A percentile compares a stretch with the other conserved stretches of the same genome.
Evolutionary conservation across 345 rosid genomes (phyloP).

Genomic region (Trapa incisa): DNA sequence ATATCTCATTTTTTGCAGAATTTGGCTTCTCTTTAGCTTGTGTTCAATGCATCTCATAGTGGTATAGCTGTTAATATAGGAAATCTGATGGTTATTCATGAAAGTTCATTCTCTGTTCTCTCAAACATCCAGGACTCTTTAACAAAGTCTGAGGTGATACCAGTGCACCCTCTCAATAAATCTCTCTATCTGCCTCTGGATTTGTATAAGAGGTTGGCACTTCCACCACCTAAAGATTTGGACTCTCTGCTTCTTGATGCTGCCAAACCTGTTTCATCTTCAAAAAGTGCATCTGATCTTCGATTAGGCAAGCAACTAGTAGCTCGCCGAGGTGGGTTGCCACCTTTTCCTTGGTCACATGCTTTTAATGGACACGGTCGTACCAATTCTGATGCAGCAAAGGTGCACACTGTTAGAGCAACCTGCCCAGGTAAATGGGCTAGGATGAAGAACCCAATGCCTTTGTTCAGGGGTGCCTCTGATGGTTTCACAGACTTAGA

Average conservation of each 20-base stretch:
- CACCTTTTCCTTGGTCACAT: constrained; percentile 84
- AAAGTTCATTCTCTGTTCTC: constrained; percentile 3
- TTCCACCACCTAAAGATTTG: constrained; percentile 68
- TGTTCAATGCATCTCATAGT: background rate
- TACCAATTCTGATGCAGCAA: constrained; percentile 55
- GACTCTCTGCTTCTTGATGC: constrained; percentile 83
- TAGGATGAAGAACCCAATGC: constrained; percentile 27
- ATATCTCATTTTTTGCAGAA: no score
- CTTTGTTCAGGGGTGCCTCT: constrained; percentile 21
- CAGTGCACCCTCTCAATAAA: constrained; percentile 29
- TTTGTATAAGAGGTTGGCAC: constrained; percentile 50
- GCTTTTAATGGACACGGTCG: constrained; percentile 51
- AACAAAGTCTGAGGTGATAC: constrained; percentile 25
- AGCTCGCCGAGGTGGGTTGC: constrained; percentile 42
- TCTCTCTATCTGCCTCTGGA: constrained; percentile 38
- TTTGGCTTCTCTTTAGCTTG: background rate
- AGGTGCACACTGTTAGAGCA: constrained; percentile 44
- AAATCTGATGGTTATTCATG: background rate
- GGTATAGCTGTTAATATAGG: background rate
- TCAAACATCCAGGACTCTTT: constrained; percentile 36
- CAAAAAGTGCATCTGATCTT: constrained; percentile 46
- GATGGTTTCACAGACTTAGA: constrained; percentile 42
- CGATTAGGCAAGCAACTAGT: constrained; percentile 53
- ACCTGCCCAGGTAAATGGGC: constrained; percentile 89
- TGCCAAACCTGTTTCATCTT: constrained; percentile 45